phyloP scores from a whole-genome alignment of 108 stramenopile genomes.

The Stephanodiscus triporus region DNA sequence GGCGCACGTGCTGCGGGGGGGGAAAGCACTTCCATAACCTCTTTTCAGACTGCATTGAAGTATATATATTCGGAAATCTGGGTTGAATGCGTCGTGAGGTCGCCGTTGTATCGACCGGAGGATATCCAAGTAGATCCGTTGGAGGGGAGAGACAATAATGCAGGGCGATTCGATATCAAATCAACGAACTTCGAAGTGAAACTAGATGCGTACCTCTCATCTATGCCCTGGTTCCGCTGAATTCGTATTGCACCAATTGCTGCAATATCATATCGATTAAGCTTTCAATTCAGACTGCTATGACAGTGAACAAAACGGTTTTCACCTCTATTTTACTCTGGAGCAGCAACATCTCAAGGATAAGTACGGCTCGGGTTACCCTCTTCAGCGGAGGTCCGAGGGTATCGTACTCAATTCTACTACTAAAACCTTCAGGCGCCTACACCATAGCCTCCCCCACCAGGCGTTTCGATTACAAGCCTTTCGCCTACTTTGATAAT shows the following conservation, averaged over 20 bases:
- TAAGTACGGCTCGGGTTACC: too few species aligned
- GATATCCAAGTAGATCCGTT: constrained; percentile 46
- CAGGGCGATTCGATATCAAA: constrained; percentile 53
- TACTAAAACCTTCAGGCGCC: background rate
- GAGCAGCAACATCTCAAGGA: too few species aligned
- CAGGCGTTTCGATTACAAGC: constrained; percentile 90
- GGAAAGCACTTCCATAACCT: constrained; percentile 41
- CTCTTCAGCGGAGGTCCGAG: too few species aligned
- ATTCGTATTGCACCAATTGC: background rate
- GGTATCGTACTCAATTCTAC: background rate
- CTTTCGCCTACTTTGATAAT: constrained; percentile 81
- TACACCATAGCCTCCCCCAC: constrained; percentile 84
- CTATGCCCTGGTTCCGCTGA: constrained; percentile 87
- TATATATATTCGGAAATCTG: constrained; percentile 89
- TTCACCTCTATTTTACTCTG: background rate
- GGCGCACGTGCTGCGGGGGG: constrained; percentile 35
- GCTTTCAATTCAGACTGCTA: background rate
- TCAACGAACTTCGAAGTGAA: constrained; percentile 84
- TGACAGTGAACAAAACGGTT: background rate
- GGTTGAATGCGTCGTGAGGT: constrained; percentile 83
- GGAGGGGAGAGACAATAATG: constrained; percentile 16
- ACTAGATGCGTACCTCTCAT: constrained; percentile 72
- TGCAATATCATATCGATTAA: background rate
- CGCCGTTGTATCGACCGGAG: constrained; percentile 77
- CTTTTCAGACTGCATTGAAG: constrained; percentile 68